Percentiles rank a stretch among this genome's conserved stretches.
phyloP scores from a whole-genome alignment of 129 eudicot species.

The Arctium minus region DNA sequence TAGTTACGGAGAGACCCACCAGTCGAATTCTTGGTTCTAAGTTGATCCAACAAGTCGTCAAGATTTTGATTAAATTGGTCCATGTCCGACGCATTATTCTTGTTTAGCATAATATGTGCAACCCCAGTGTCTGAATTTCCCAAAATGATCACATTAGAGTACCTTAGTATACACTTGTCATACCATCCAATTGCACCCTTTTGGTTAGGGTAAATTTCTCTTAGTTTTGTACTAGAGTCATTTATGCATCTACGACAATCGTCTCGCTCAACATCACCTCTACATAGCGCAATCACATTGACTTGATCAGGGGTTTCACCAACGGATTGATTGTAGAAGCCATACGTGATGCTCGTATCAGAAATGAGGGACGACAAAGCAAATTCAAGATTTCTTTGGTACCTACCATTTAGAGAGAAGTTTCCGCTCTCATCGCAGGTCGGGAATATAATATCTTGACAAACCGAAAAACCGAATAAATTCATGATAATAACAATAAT shows the following conservation, averaged over 20 bases:
- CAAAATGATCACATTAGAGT: conserved; percentile 33
- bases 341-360: conserved; percentile 10
- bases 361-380: conserved; percentile 19
- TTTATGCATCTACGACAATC: conserved; percentile 33
- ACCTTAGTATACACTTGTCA: conserved; percentile 36
- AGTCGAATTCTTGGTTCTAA: conserved; percentile 22
- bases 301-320: conserved; percentile 33
- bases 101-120: not conserved
- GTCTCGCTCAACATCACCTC: conserved; percentile 38
- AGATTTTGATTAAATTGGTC: conserved; percentile 15
- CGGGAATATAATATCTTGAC: not conserved
- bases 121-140: not conserved
- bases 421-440: not conserved
- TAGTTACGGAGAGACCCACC: conserved; percentile 46
- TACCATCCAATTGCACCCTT: conserved; percentile 28
- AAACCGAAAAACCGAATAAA: not conserved
- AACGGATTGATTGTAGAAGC: conserved; percentile 26
- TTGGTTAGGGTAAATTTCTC: conserved; percentile 20
- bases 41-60: conserved; percentile 11
- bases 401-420: conserved; percentile 20
- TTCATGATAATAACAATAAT: not conserved
- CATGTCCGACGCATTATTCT: not conserved
- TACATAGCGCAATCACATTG: conserved; percentile 42
- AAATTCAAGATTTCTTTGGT: conserved; percentile 7
- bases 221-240: not conserved